phyloP scores from a whole-genome alignment of 345 rosid species.

The Rhodamnia argentea region DNA sequence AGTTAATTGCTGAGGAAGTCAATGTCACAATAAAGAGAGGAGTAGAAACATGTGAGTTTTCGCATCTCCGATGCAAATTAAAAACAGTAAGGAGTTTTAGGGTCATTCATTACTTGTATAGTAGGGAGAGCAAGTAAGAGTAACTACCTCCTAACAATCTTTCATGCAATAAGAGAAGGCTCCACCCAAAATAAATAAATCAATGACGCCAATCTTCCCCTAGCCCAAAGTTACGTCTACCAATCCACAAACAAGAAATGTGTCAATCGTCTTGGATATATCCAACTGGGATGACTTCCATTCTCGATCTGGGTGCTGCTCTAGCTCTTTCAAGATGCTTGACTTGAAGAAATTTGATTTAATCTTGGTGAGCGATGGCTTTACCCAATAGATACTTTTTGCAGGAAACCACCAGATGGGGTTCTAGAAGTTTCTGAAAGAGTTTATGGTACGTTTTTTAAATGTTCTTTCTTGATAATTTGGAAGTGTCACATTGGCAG shows the following conservation, averaged over 20 bases:
- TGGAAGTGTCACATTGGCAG: not conserved
- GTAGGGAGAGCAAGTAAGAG: not conserved
- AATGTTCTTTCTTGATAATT: not conserved
- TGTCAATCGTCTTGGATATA: not conserved
- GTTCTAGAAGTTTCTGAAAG: constrained; percentile 78
- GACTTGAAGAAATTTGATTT: not conserved
- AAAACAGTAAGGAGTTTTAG: not conserved
- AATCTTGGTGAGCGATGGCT: constrained; percentile 25
- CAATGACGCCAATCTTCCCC: not conserved
- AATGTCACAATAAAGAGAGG: not conserved
- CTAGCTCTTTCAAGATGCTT: not conserved
- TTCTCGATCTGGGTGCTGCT: not conserved
- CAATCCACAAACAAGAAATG: not conserved
- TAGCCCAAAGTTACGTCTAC: not conserved
- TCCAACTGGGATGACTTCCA: not conserved
- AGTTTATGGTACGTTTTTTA: constrained; percentile 45
- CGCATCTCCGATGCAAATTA: not conserved
- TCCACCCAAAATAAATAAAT: not conserved
- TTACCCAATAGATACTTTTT: constrained; percentile 60
- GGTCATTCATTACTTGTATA: not conserved
- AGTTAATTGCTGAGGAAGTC: not conserved
- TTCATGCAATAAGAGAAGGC: not conserved
- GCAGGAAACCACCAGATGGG: constrained; percentile 78
- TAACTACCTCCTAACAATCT: not conserved
- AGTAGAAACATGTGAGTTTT: not conserved